phyloP scores from a whole-genome alignment of 805 yeast genomes.

The Zygoascus bituminiphila region DNA sequence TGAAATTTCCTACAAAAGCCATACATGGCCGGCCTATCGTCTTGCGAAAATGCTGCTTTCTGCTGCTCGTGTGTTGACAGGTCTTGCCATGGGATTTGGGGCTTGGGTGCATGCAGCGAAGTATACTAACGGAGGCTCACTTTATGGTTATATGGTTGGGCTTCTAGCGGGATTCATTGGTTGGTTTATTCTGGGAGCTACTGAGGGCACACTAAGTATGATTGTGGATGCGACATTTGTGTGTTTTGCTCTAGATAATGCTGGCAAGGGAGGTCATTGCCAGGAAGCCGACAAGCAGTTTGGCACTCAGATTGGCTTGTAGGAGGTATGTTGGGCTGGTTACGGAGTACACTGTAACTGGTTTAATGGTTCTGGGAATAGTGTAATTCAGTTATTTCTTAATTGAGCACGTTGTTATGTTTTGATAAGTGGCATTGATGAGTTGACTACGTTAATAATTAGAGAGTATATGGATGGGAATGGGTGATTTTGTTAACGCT shows the following conservation, averaged over 20 bases:
- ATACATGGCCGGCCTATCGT: constrained; percentile 29
- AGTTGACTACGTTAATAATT: too few species aligned
- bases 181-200: constrained; percentile 36
- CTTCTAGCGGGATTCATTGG: constrained; percentile 33
- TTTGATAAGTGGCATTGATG: too few species aligned
- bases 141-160: constrained; percentile 34
- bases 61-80: constrained; percentile 31
- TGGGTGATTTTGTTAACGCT: too few species aligned
- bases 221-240: constrained; percentile 30
- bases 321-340: too few species aligned
- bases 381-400: too few species aligned
- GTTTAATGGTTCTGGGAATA: too few species aligned
- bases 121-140: constrained; percentile 26
- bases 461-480: too few species aligned
- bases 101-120: constrained; percentile 36
- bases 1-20: background rate
- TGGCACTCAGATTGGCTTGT: constrained; percentile 1
- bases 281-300: constrained; percentile 24
- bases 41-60: constrained; percentile 31
- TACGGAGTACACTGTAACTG: background rate
- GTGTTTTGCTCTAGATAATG: constrained; percentile 30
- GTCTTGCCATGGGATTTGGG: constrained; percentile 29
- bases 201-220: constrained; percentile 34
- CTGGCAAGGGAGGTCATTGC: constrained; percentile 24
- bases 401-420: too few species aligned